Evolutionary conservation across 2,329 filamentous ascomycete genomes (phyloP), one percentile per base, ranked within the genome.

Genomic region (Clarireedia hainanense): DNA sequence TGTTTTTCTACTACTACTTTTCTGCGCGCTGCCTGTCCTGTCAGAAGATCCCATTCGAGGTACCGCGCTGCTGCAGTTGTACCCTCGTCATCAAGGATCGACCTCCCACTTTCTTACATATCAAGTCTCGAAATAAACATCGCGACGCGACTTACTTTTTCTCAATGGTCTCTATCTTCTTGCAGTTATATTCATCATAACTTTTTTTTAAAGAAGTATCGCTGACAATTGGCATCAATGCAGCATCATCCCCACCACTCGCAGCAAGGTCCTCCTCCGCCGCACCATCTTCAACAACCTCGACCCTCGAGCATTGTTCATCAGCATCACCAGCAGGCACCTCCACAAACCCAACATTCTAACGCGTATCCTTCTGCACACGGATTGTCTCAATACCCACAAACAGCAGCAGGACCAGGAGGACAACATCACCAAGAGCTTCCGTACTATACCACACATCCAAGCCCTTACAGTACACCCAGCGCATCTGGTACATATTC

Each of bases 401-500:
- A 84, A 61, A 76, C 83, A 56, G 77, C 79, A 62, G 84, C 85
- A 69, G 77, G 80, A 24, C 75, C 78, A 57, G 81, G 76, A 67
- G 78, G 79, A 46, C 85, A 85, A 67, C 77, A 79, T 67, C 73
- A 80, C 50, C 66, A 84, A 67, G 88, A 95, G 64, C 74, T 88
- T 52, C 79, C 84, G 47, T 95, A 92, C 73, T 95, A 92, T 73
- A 84, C 87, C 68, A 81, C 86, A 57, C 88, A 94, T 69, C 82
- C 88, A 61, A 89, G 85, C 70, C 83, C 89, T 10, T 95, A 95
- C 75, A 91, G 86, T 74, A 86, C 89, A 55, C 85, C 88, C 64
- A 89, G 86, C 74, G 83, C 86, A 59, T 84, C 87, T 55, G 88
- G 86, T 73, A 88, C 88, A 75, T 96, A 95, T 73, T 85, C 89